These are phyloP conservation scores for Hypoxylon sp. DNA, from an alignment of 2,329 filamentous ascomycete species.

Conservation along the genomic window DNA sequence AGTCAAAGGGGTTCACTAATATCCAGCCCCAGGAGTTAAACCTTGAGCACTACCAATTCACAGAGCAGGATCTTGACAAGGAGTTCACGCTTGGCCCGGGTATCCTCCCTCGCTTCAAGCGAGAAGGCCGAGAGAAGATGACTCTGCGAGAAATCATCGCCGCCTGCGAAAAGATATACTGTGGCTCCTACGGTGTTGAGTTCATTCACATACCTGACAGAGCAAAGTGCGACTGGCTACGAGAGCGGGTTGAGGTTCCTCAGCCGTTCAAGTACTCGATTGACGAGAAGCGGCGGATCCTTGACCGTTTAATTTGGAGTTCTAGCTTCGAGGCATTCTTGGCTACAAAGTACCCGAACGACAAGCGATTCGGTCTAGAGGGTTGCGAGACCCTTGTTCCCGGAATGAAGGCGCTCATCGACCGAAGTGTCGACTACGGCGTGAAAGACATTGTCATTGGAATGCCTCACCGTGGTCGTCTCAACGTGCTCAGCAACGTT, in stretches of 20 bases:
- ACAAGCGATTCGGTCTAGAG: constrained; percentile 99
- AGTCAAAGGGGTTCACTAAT: constrained; percentile 86
- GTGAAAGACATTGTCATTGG: constrained; percentile 99
- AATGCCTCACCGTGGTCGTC: constrained; percentile 98
- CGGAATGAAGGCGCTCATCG: constrained; percentile 99
- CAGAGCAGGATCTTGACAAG: constrained; percentile 90
- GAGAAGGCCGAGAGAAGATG: constrained; percentile 92
- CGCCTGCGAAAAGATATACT: constrained; percentile 95
- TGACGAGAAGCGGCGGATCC: constrained; percentile 97
- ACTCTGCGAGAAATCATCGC: constrained; percentile 93
- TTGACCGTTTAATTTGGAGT: constrained; percentile 98
- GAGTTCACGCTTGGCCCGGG: constrained; percentile 94
- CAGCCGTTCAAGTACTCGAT: constrained; percentile 97
- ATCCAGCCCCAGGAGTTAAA: constrained; percentile 92
- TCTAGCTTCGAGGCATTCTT: constrained; percentile 97
- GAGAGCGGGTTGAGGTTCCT: constrained; percentile 93
- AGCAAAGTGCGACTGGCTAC: constrained; percentile 98
- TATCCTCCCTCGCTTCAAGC: constrained; percentile 94
- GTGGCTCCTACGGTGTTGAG: constrained; percentile 96
- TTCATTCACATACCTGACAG: constrained; percentile 99
- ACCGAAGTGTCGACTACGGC: constrained; percentile 97
- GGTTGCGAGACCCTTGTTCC: constrained; percentile 97
- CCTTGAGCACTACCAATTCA: constrained; percentile 94
- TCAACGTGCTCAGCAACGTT: constrained; percentile 98
- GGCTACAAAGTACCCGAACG: constrained; percentile 98